phyloP scores from a whole-genome alignment of 208 protist species.

The Leishmania tarentolae region DNA sequence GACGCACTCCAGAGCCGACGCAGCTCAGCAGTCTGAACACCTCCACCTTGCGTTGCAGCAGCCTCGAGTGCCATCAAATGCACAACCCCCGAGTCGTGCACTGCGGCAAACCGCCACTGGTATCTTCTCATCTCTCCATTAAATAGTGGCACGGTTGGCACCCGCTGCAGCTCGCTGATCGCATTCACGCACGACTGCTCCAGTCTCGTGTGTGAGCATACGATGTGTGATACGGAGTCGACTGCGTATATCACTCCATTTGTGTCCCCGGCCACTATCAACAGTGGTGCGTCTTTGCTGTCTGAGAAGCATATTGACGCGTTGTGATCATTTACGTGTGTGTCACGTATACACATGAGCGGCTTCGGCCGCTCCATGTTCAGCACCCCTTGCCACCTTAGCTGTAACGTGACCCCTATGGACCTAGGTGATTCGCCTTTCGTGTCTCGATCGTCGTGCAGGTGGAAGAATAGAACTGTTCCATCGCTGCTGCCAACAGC shows the following conservation, averaged over 20 bases:
- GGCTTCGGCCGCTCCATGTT: constrained; percentile 36
- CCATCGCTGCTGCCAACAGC: constrained; percentile 76
- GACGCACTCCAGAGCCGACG: constrained; percentile 26
- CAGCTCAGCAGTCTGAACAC: neutral
- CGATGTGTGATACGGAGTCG: constrained; percentile 12
- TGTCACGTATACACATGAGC: constrained; percentile 35
- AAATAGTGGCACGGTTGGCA: neutral
- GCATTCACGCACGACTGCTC: constrained; percentile 63
- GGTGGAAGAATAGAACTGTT: constrained; percentile 37
- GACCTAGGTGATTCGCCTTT: neutral
- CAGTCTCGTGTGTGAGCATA: constrained; percentile 13
- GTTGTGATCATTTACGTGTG: neutral
- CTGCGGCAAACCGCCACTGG: constrained; percentile 29
- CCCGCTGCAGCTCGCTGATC: constrained; percentile 28
- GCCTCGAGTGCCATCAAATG: constrained; percentile 23
- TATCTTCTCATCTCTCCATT: neutral
- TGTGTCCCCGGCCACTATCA: constrained; percentile 63
- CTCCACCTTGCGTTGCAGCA: neutral
- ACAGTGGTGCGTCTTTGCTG: neutral
- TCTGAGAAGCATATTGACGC: neutral
- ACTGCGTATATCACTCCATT: constrained; percentile 55
- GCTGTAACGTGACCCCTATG: constrained; percentile 1
- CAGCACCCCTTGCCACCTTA: constrained; percentile 21
- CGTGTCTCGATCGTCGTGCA: neutral
- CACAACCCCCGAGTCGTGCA: constrained; percentile 54